Evolutionary conservation across 1,139 yeast genomes (phyloP).

Genomic region (Debaryomyces udenii): DNA sequence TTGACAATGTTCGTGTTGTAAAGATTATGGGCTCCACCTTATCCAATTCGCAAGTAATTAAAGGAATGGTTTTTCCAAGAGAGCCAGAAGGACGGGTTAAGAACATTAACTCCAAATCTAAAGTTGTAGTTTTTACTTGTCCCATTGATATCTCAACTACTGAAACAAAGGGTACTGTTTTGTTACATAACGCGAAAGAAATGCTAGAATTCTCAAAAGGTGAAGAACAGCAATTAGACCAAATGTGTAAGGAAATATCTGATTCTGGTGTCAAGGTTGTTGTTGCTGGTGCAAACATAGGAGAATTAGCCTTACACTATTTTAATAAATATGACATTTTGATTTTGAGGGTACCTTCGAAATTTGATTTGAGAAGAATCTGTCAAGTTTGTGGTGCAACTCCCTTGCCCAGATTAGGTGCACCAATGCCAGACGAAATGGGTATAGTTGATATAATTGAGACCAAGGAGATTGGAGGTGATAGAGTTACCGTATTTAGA

Average conservation of each 20-base stretch:
- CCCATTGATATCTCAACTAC: conserved; percentile 94
- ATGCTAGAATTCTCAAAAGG: conserved; percentile 96
- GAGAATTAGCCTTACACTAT: conserved; percentile 92
- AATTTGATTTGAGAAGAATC: conserved; percentile 89
- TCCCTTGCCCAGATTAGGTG: conserved; percentile 92
- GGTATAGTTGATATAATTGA: conserved; percentile 88
- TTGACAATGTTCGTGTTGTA: conserved; percentile 91
- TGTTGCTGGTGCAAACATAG: conserved; percentile 90
- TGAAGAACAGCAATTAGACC: conserved; percentile 92
- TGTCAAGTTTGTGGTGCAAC: conserved; percentile 98
- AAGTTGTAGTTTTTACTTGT: conserved; percentile 91
- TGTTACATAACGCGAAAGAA: conserved; percentile 93
- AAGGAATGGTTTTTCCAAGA: conserved; percentile 97
- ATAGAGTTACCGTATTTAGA: conserved; percentile 91
- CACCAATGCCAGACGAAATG: conserved; percentile 94
- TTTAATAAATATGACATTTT: conserved; percentile 83
- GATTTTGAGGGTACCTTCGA: conserved; percentile 87
- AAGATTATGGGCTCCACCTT: conserved; percentile 94
- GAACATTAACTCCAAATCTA: conserved; percentile 60
- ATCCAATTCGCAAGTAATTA: conserved; percentile 73
- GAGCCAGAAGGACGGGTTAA: conserved; percentile 93
- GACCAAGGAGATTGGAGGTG: conserved; percentile 95
- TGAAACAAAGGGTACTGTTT: conserved; percentile 96
- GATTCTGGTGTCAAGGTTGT: conserved; percentile 88
- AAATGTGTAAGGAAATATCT: conserved; percentile 77